Evolutionary conservation across 2,329 filamentous ascomycete species (phyloP), one percentile per base, ranked within the genome.

Genomic region (Didymella glomerata): DNA sequence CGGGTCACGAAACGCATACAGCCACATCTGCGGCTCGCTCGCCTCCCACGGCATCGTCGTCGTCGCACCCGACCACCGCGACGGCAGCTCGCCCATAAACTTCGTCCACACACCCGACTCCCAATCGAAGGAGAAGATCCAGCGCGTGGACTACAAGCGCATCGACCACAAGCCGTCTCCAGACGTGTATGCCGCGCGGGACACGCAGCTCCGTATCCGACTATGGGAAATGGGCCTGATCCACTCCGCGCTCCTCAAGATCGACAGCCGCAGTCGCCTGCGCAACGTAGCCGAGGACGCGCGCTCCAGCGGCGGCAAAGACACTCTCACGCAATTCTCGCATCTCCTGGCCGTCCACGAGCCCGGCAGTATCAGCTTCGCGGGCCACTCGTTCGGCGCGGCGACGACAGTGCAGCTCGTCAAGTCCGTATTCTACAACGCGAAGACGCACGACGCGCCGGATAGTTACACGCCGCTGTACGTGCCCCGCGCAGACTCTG

Each of bases 11-110:
- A 95, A 95, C 69, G 87, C 91, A 11, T 96, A 96, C 79, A 94
- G 91, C n/a, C 89, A 93, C 70, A 79, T 96, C 24, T 89, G 85
- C 18, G 90, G 90, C 16, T 91, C 90, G 0, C 79, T 96, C 27
- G 90, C 92, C 4, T 92, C 90, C 20, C 88, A 95, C 69, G 92
- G 92, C 40, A 83, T 93, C 22, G 86, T 95, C 8, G 91, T 96
- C 2, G 80, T 94, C 52, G 92, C 91, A 57, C 87, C 91, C 0
- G 92, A 96, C 69, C 92, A 96, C 72, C 85, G 92, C 44, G 92
- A 96, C 69, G 91, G 91, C 50, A 93, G 90, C 72, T 84, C 90
- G 2, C 89, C 92, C 1, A 82, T 92, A n/a, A 86, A 89, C 0
- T 88, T 90, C 66, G 82, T 96, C 44, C 87, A 90, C 25, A 82